Conservation (phyloP, 495 filamentous ascomycete species). For the Chaetomidium leptoderma region DNA sequence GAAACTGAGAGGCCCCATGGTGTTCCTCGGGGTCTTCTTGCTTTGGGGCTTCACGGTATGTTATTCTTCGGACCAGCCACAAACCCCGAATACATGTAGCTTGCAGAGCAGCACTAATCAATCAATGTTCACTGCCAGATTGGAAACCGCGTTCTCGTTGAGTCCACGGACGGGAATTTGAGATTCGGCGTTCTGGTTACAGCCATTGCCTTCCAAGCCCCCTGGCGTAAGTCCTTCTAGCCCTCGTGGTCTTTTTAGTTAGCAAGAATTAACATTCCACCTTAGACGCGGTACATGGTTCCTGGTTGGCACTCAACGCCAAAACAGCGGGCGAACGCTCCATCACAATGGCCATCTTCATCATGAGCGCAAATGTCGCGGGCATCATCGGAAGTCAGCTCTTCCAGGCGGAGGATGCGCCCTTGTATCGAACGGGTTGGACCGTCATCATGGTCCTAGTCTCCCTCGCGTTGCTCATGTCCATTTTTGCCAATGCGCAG, state of each 20-base stretch:
- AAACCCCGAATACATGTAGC: no score
- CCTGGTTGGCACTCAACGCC: slow-evolving; percentile 40
- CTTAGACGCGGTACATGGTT: slow-evolving; percentile 35
- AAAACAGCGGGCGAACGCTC: slow-evolving; percentile 34
- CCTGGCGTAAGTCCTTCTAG: slow-evolving; percentile 46
- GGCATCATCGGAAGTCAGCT: slow-evolving; percentile 53
- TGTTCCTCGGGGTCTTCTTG: slow-evolving; percentile 22
- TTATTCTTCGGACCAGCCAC: not conserved
- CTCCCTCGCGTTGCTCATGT: slow-evolving; percentile 18
- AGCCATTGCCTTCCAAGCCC: slow-evolving; percentile 44
- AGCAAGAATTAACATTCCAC: not conserved
- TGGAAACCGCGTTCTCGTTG: slow-evolving; percentile 37
- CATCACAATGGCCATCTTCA: slow-evolving; percentile 43
- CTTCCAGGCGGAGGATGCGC: slow-evolving; percentile 50
- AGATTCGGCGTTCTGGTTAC: slow-evolving; percentile 42
- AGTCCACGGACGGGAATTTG: slow-evolving; percentile 45
- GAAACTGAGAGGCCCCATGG: slow-evolving; percentile 20
- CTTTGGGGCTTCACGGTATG: slow-evolving; percentile 30
- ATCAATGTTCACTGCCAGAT: no score
- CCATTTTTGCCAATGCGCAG: slow-evolving; percentile 25
- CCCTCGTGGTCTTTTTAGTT: not conserved
- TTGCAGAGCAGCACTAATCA: no score
- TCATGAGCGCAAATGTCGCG: slow-evolving; percentile 53
- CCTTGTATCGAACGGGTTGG: slow-evolving; percentile 41
- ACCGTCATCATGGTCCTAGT: slow-evolving; percentile 22